phyloP scores from a whole-genome alignment of 495 filamentous ascomycete species.

The Neurospora tetrasperma region DNA sequence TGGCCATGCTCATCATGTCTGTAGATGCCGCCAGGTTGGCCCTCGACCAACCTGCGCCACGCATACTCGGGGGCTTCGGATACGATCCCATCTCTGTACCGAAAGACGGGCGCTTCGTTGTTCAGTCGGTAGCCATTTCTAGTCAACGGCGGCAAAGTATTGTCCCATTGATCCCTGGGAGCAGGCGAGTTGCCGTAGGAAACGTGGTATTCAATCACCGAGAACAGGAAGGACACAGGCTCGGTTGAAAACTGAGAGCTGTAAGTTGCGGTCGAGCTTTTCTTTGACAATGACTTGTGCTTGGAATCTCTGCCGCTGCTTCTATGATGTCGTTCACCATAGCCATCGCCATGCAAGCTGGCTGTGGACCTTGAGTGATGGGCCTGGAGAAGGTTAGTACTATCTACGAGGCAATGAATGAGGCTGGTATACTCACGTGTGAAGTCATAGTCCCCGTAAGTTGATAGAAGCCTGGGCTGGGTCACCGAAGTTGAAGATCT shows the following conservation, averaged over 20 bases:
- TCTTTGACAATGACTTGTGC: not conserved
- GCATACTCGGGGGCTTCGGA: too few species aligned
- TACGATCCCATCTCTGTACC: too few species aligned
- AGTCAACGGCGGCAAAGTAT: too few species aligned
- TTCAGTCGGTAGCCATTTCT: too few species aligned
- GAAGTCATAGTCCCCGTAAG: not conserved
- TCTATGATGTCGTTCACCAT: not conserved
- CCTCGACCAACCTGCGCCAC: too few species aligned
- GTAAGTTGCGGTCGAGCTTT: not conserved
- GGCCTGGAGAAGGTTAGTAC: not conserved
- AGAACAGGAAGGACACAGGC: slow-evolving; percentile 20
- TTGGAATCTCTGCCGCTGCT: slow-evolving; percentile 2
- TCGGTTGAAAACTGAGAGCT: not conserved
- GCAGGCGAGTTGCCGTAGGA: too few species aligned
- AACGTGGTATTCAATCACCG: slow-evolving; percentile 19
- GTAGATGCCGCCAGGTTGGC: too few species aligned
- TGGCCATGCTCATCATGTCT: too few species aligned
- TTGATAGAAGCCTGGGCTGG: not conserved
- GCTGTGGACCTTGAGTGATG: not conserved
- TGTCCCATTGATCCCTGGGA: too few species aligned
- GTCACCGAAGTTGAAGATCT: not conserved
- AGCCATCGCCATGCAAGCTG: not conserved
- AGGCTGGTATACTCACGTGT: not conserved
- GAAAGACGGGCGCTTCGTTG: too few species aligned
- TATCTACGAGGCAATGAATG: not conserved